phyloP scores from a whole-genome alignment of 2,329 filamentous ascomycete genomes.

The Aspergillus pseudotamarii region DNA sequence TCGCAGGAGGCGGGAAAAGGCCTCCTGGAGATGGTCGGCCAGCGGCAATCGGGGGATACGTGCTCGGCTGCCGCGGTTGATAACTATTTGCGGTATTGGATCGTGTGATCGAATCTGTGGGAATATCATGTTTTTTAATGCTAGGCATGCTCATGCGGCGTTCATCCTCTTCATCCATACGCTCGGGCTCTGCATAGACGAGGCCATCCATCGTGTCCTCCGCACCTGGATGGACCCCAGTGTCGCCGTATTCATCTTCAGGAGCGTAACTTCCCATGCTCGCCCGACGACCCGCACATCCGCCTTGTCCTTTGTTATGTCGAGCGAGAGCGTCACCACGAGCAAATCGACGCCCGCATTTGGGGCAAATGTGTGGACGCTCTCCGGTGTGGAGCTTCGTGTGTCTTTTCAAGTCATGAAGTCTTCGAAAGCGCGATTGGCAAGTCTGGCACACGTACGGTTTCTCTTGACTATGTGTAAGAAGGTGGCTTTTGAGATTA shows the following conservation, averaged over 20 bases:
- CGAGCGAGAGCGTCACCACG: conserved; percentile 91
- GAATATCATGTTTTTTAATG: conserved; percentile 71
- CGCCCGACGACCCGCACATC: conserved; percentile 86
- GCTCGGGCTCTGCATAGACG: conserved; percentile 58
- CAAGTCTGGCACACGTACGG: conserved; percentile 95
- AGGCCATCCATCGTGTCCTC: conserved; percentile 67
- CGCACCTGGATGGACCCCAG: conserved; percentile 46
- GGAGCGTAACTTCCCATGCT: conserved; percentile 82
- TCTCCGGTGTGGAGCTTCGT: conserved; percentile 96
- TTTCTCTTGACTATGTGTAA: conserved; percentile 98
- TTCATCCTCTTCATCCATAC: conserved; percentile 54
- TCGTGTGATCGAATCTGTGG: conserved; percentile 53
- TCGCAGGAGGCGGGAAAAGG: conserved; percentile 65
- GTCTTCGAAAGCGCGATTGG: conserved; percentile 83
- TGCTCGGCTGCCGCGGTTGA: conserved; percentile 70
- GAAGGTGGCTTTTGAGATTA: conserved; percentile 93
- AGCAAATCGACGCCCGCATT: conserved; percentile 92
- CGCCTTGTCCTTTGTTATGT: conserved; percentile 93
- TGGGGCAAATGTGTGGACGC: conserved; percentile 90
- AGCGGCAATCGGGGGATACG: conserved; percentile 72
- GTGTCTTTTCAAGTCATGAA: conserved; percentile 95
- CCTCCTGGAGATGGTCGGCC: conserved; percentile 55
- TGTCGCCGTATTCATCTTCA: conserved; percentile 67
- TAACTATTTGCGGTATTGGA: conserved; percentile 47
- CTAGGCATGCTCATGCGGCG: conserved; percentile 62